Evolutionary conservation across 192 early-diverging fungal genomes (phyloP), one percentile per base, ranked within the genome.

Genomic region (Entomortierella beljakovae): DNA sequence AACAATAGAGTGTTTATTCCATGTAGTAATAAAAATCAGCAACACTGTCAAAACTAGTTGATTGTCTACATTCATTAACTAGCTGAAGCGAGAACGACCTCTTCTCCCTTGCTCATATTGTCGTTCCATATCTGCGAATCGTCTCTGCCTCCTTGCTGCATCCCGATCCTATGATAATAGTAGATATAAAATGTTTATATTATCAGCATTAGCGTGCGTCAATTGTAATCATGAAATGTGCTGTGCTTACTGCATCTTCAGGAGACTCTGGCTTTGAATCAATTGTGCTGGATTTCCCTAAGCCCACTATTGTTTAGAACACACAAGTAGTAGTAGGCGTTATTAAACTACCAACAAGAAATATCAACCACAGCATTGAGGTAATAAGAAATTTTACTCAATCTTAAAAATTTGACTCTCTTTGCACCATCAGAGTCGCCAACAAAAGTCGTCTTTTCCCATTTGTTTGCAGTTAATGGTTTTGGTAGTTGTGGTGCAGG

Each of bases 401-500:
- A 62, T 50, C 61, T 57, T 2, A 72, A 54, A 37, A 72, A 72
- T 35, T 72, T 72, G 26, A 56, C 40, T 22, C 70, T 37, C 26
- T 72, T 72, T 9, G 38, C 70, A 0, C 70, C 70, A 33, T 42
- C 54, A 43, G 70, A 55, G 8, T 72, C 70, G 8, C 70, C 70
- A 1, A 64, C 43, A 43, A 72, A 72, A 3, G 70, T 26, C 10
- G 70, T 72, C 55, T 72, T 64, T 32, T 72, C 70, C 70, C 70
- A 72, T 56, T 72, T 32, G 33, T 72, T 72, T 4, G 67, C 2
- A 43, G 40, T 6, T 38, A 42, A 51, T 11, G 49, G 16, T 43
- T 33, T 18, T 13, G 35, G 25, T 37, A 35, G 8, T 46, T 8
- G 61, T 46, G 38, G 31, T 31, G 25, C n/a, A n/a, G n/a, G n/a